Conservation (phyloP, 2,329 filamentous ascomycete species). For the Pseudogymnoascus sp. region DNA sequence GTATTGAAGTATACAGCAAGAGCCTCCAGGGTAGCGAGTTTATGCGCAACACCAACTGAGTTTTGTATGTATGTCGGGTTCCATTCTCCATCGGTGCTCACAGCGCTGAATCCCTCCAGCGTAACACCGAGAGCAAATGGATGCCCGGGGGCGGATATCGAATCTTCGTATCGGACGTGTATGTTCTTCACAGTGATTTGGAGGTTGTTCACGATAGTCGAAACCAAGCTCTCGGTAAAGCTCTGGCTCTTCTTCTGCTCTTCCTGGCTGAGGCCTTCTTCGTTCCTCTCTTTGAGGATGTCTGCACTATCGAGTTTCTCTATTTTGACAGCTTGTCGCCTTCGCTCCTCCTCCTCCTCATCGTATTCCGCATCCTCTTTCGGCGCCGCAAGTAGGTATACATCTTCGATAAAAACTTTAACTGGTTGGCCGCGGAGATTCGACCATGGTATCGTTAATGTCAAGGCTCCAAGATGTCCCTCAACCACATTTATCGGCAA, state of each 20-base stretch:
- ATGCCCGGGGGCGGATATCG: conserved; percentile 87
- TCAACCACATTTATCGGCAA: conserved; percentile 94
- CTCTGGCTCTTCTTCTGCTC: conserved; percentile 97
- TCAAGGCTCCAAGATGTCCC: conserved; percentile 87
- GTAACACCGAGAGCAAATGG: conserved; percentile 91
- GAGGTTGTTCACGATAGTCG: conserved; percentile 96
- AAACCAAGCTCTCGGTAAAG: conserved; percentile 89
- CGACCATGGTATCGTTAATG: conserved; percentile 92
- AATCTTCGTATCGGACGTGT: conserved; percentile 95
- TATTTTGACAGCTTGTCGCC: conserved; percentile 91
- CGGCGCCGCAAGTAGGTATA: conserved; percentile 88
- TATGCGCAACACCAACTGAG: conserved; percentile 75
- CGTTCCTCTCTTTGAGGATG: conserved; percentile 81
- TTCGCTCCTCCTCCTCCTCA: conserved; percentile 80
- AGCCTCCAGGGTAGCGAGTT: conserved; percentile 82
- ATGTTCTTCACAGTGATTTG: conserved; percentile 98
- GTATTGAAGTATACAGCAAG: conserved; percentile 98
- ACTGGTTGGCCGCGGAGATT: conserved; percentile 92
- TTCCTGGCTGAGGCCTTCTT: conserved; percentile 88
- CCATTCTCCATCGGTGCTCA: conserved; percentile 94
- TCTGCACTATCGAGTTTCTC: conserved; percentile 97
- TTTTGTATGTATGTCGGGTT: conserved; percentile 93
- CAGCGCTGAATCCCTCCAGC: conserved; percentile 90
- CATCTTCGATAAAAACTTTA: conserved; percentile 92
- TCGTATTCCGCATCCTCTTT: conserved; percentile 94